Conservation (phyloP, 1,139 yeast species). For the Debaryomyces sp. region DNA sequence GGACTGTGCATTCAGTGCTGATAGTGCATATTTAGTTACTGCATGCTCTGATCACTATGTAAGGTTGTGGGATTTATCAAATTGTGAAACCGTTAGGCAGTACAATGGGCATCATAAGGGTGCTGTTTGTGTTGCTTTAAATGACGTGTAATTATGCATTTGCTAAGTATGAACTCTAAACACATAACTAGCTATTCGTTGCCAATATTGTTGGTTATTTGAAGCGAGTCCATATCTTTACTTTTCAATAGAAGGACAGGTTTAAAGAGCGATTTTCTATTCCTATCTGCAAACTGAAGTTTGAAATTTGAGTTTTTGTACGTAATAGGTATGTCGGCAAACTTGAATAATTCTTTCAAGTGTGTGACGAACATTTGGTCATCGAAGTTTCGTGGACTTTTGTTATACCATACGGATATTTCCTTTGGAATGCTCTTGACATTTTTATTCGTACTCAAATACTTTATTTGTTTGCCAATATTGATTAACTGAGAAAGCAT, state of each 20-base stretch:
- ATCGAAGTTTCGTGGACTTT: slow-evolving; percentile 4
- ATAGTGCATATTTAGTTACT: slow-evolving; percentile 93
- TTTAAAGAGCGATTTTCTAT: slow-evolving; percentile 5
- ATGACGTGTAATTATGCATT: slow-evolving; percentile 63
- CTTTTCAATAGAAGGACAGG: slow-evolving; percentile 2
- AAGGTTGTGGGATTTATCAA: slow-evolving; percentile 92
- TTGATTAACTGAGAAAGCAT: slow-evolving; percentile 1
- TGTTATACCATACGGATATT: slow-evolving; percentile 4
- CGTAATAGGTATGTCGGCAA: slow-evolving; percentile 1
- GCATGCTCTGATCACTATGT: slow-evolving; percentile 98
- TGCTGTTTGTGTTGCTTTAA: slow-evolving; percentile 92
- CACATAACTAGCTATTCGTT: background rate
- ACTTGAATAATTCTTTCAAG: slow-evolving; percentile 9
- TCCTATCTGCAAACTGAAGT: slow-evolving; percentile 11
- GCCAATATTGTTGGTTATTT: background rate
- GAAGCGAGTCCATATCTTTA: slow-evolving; percentile 6
- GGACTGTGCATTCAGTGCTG: slow-evolving; percentile 99
- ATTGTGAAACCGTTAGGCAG: slow-evolving; percentile 94
- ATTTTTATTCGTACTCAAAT: background rate
- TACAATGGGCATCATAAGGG: slow-evolving; percentile 96
- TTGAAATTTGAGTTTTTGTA: slow-evolving; percentile 1
- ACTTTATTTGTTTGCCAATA: slow-evolving; percentile 1
- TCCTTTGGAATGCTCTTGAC: background rate
- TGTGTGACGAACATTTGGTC: slow-evolving; percentile 4
- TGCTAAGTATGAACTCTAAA: background rate